Conservation (phyloP, 768 basidiomycete genomes). For the Lactarius hengduanensis region DNA sequence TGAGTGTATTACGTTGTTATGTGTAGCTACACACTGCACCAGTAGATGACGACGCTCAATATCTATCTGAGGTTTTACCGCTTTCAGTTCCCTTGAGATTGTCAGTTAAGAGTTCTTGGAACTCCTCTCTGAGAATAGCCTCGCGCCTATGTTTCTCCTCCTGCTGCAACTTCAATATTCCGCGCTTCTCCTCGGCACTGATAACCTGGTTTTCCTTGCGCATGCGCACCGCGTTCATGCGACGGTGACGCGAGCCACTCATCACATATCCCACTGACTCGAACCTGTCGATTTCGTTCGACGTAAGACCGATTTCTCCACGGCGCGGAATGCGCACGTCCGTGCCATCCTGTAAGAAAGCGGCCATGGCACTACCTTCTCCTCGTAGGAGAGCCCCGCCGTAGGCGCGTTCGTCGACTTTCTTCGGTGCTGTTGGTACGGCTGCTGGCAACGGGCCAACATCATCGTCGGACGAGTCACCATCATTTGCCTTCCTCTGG, state of each 20-base stretch:
- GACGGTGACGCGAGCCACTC: slow-evolving; percentile 90
- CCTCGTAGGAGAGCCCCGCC: slow-evolving; percentile 89
- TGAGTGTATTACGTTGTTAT: background rate
- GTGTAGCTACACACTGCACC: background rate
- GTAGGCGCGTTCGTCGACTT: slow-evolving; percentile 80
- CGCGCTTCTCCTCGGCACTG: slow-evolving; percentile 96
- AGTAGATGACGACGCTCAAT: background rate
- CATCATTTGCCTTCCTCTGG: background rate
- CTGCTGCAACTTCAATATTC: slow-evolving; percentile 89
- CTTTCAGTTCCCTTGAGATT: slow-evolving; percentile 55
- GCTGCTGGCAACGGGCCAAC: slow-evolving; percentile 75
- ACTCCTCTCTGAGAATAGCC: slow-evolving; percentile 84
- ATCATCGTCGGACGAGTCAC: slow-evolving; percentile 47
- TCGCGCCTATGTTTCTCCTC: slow-evolving; percentile 94
- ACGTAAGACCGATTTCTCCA: slow-evolving; percentile 95
- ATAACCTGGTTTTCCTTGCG: slow-evolving; percentile 99
- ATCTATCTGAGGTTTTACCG: slow-evolving; percentile 27
- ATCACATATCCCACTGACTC: slow-evolving; percentile 96
- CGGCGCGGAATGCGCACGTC: slow-evolving; percentile 91
- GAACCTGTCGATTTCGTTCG: slow-evolving; percentile 82
- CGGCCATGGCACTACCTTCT: slow-evolving; percentile 98
- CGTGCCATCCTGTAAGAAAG: slow-evolving; percentile 82
- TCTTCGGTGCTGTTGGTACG: slow-evolving; percentile 42
- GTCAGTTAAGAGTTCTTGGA: slow-evolving; percentile 78
- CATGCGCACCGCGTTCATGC: slow-evolving; percentile 99